A percentile compares a stretch with the other conserved stretches of the same genome.
These are phyloP conservation scores for Brassica juncea DNA, from an alignment of 345 rosid species.

Conservation along the genomic window DNA sequence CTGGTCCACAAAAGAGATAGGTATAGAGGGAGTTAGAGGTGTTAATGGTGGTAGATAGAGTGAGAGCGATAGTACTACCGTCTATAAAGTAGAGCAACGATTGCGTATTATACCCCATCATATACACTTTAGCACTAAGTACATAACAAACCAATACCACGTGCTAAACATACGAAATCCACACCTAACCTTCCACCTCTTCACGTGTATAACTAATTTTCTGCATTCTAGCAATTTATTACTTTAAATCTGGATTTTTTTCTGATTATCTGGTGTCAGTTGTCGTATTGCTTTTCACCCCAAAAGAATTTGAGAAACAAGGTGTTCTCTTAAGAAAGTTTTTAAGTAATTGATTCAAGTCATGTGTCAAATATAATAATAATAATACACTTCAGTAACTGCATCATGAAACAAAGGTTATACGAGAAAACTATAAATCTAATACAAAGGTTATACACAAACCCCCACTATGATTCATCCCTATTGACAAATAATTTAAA, in stretches of 20 bases:
- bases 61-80: neutral
- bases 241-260: neutral
- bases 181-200: neutral
- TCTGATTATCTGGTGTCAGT: neutral
- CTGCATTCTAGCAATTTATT: neutral
- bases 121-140: neutral
- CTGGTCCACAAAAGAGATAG: neutral
- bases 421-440: slow-evolving; percentile 28
- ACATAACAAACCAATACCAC: neutral
- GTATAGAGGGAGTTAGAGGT: neutral
- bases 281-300: neutral
- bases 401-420: slow-evolving; percentile 6
- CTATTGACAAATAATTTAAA: slow-evolving; percentile 38
- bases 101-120: neutral
- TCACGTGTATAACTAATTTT: neutral
- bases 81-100: neutral
- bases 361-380: neutral
- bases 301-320: neutral
- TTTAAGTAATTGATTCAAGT: neutral
- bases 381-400: neutral
- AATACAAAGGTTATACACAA: slow-evolving; percentile 41
- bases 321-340: neutral
- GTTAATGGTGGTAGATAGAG: neutral
- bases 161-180: neutral
- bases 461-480: slow-evolving; percentile 32